Evolutionary conservation across 306 rosid species (phyloP), one percentile per base, ranked within the genome.

Genomic region (Alnus glutinosa): DNA sequence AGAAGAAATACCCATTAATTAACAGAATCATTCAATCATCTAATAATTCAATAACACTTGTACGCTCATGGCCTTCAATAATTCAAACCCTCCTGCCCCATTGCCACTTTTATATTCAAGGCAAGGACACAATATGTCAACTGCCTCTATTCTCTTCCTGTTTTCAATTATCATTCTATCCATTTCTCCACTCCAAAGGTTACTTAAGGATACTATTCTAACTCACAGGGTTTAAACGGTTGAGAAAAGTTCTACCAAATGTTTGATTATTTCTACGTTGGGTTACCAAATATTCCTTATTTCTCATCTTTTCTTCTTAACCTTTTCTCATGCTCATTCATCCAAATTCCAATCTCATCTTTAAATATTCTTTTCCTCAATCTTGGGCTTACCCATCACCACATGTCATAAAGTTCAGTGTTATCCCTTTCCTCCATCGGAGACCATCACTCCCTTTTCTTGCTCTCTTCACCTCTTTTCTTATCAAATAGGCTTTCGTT

Each of bases 211-310:
- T 42, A 39, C 16, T 68, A 42, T n/a, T 42, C 72, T 42, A 18
- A 68, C 30, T 39, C 51, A n/a, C 6, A 3, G 51, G 32, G 72
- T 44, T 18, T 36, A 15, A 15, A 9, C 13, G 14, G 50, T 18
- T 16, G 2, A 42, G 50, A 42, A 67, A 67, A 42, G 9, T 18
- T 49, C 47, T 18, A 67, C 51, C 51, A 67, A 44, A 64, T 64
- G 58, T 48, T 28, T 37, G 55, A 52, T 76, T 74, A 42, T 63
- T 46, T 57, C 73, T 63, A 32, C 1, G 69, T 23, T 51, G 77
- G 77, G 71, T 85, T 77, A 86, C 87, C 89, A 90, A 90, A 78
- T 80, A 83, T 79, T 83, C 81, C 83, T 71, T 67, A 46, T 57
- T 70, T 75, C 69, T 71, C 47, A 78, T 81, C 69, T 77, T 51